A percentile compares a stretch with the other conserved stretches of the same genome.
Conservation (phyloP, 2,329 filamentous ascomycete species). For the Phialemonium atrogriseum region DNA sequence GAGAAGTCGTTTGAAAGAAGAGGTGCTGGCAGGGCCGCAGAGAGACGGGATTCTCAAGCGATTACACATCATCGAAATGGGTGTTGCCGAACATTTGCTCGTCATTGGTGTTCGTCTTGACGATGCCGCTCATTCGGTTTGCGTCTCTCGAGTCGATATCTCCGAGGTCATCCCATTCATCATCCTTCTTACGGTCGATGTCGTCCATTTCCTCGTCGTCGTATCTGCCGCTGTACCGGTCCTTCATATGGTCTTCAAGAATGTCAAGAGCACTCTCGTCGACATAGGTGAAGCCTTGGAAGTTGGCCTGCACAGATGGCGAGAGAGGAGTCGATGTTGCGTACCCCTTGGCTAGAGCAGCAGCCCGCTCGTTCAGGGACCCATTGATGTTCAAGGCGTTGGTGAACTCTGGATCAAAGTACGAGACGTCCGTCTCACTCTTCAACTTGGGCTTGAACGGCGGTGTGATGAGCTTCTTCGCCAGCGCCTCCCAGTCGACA, state of each 20-base stretch:
- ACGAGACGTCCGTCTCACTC: conserved; percentile 91
- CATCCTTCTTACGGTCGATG: conserved; percentile 31
- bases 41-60: too few relatives aligned
- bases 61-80: conserved; percentile 59
- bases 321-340: conserved; percentile 87
- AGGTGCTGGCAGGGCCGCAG: too few relatives aligned
- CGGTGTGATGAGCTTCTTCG: conserved; percentile 86
- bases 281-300: conserved; percentile 98
- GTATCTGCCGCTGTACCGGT: conserved; percentile 32
- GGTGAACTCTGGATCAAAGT: conserved; percentile 98
- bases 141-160: conserved; percentile 42
- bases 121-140: conserved; percentile 58
- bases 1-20: too few relatives aligned
- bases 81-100: conserved; percentile 55
- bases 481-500: conserved; percentile 82
- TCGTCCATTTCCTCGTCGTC: conserved; percentile 55
- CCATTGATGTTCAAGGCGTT: conserved; percentile 82
- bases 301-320: conserved; percentile 94
- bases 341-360: conserved; percentile 76
- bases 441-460: conserved; percentile 98
- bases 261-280: conserved; percentile 92
- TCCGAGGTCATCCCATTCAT: conserved; percentile 52
- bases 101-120: conserved; percentile 48
- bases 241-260: conserved; percentile 75
- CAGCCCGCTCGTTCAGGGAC: conserved; percentile 85